Base-by-base conservation (phyloP, 441 rosid genomes). In the Populus hybrid region DNA sequence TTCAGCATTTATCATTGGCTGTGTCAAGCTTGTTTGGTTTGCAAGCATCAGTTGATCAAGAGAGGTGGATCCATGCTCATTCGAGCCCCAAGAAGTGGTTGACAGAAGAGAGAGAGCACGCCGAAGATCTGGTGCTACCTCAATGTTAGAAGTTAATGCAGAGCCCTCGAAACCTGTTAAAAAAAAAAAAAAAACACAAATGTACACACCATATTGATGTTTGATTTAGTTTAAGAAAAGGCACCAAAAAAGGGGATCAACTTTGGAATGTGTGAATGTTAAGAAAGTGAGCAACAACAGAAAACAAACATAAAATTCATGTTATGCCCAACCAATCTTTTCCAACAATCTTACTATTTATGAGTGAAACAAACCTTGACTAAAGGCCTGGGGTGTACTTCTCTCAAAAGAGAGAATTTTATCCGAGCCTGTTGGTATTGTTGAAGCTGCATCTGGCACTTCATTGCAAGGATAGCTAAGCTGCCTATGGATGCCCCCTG, bases 101-200 rank as follows among this genome's bases (percentile, higher is more conserved):
- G 65, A 59, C 65, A 59, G 65, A 59, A 59, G 65, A 59, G 65
- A 59, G 65, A n/a, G 65, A 59, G 65, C 65, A 59, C 65, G 12
- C 63, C 23, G 23, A 57, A 20, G 21, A 57, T 57, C 63, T 57
- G 63, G 63, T 57, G 63, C 63, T 57, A 57, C 23, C 63, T 57
- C 63, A 2, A 57, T 20, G 23, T 57, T 57, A 57, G 61, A 50
- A 50, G 63, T 57, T 57, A 57, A 6, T 57, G 63, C 63, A 57
- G 63, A 57, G 23, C 63, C 63, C 8, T 20, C 63, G 8, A 57
- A 57, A 57, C 63, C 63, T 57, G 63, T 2, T 54, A 50, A 4
- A 14, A 42, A 42, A 2, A 46, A 2, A 46, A 0, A 10, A 40
- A 24, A 24, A 24, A 24, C 1, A 10, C 20, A 50, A 54, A 5